Conservation (phyloP, 495 filamentous ascomycete genomes). For the Astrocystis sublimbata region DNA sequence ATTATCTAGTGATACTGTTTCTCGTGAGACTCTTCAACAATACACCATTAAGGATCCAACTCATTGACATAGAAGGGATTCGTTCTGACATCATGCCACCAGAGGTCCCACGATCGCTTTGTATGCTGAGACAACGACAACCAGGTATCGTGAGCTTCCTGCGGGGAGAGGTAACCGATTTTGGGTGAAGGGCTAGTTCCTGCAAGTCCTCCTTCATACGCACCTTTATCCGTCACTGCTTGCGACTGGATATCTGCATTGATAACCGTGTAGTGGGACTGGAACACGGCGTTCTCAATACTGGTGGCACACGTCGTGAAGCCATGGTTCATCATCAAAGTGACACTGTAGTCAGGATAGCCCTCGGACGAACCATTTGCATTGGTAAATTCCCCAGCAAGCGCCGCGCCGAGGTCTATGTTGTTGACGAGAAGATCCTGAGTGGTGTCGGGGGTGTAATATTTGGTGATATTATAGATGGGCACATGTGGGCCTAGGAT, state of each 20-base stretch:
- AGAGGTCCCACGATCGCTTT: slow-evolving; percentile 45
- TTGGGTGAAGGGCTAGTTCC: no score
- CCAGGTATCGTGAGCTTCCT: slow-evolving; percentile 10
- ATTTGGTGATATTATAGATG: slow-evolving; percentile 37
- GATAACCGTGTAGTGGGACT: slow-evolving; percentile 48
- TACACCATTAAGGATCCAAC: background rate
- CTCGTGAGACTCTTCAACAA: background rate
- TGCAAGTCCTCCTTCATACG: background rate
- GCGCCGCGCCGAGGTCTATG: slow-evolving; percentile 31
- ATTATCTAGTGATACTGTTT: background rate
- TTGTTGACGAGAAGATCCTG: slow-evolving; percentile 48
- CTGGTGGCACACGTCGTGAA: slow-evolving; percentile 42
- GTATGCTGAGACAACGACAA: no score
- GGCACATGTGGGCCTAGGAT: slow-evolving; percentile 21
- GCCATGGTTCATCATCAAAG: slow-evolving; percentile 53
- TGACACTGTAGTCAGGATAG: slow-evolving; percentile 35
- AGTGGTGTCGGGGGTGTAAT: slow-evolving; percentile 25
- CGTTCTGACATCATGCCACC: slow-evolving; percentile 43
- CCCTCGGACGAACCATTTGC: slow-evolving; percentile 20
- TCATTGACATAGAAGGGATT: slow-evolving; percentile 33
- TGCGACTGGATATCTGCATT: slow-evolving; percentile 46
- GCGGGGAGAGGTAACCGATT: background rate
- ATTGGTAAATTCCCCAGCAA: slow-evolving; percentile 24
- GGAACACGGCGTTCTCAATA: slow-evolving; percentile 44
- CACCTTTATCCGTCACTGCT: slow-evolving; percentile 20